phyloP scores from a whole-genome alignment of 2,329 filamentous ascomycete genomes.

The Pyrenophora teres region DNA sequence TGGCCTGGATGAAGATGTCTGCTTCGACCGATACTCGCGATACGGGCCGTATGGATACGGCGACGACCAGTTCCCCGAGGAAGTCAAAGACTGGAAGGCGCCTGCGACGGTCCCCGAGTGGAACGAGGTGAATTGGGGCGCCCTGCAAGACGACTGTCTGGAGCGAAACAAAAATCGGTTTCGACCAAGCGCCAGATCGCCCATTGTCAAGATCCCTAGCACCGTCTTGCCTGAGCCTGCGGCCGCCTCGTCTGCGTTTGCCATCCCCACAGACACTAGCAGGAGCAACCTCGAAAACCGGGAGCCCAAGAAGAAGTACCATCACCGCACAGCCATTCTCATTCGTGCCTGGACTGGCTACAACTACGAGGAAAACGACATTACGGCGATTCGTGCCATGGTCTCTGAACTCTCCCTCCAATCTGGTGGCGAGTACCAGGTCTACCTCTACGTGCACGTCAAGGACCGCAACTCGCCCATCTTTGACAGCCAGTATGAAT shows the following conservation, averaged over 20 bases:
- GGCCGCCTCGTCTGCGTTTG: slow-evolving; percentile 37
- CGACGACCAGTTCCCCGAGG: slow-evolving; percentile 56
- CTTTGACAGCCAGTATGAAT: slow-evolving; percentile 63
- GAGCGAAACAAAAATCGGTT: slow-evolving; percentile 69
- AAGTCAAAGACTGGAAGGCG: slow-evolving; percentile 51
- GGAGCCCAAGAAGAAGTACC: slow-evolving; percentile 40
- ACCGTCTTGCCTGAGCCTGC: slow-evolving; percentile 33
- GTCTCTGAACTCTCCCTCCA: slow-evolving; percentile 53
- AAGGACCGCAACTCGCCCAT: slow-evolving; percentile 62
- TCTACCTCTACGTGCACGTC: slow-evolving; percentile 55
- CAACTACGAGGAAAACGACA: slow-evolving; percentile 53
- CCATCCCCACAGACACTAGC: slow-evolving; percentile 34
- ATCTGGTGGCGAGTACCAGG: slow-evolving; percentile 55
- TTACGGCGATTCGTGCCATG: slow-evolving; percentile 53
- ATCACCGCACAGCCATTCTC: slow-evolving; percentile 52
- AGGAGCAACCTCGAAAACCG: slow-evolving; percentile 35
- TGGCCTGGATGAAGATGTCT: slow-evolving; percentile 57
- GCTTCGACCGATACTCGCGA: slow-evolving; percentile 64
- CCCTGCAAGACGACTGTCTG: slow-evolving; percentile 69
- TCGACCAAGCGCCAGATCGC: slow-evolving; percentile 48
- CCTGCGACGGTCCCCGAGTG: slow-evolving; percentile 57
- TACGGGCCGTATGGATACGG: slow-evolving; percentile 63
- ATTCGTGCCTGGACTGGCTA: slow-evolving; percentile 56
- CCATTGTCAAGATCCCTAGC: slow-evolving; percentile 35
- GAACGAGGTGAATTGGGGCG: slow-evolving; percentile 71